Evolutionary conservation across 1,139 yeast species (phyloP).

Genomic region (Scheffersomyces titani): DNA sequence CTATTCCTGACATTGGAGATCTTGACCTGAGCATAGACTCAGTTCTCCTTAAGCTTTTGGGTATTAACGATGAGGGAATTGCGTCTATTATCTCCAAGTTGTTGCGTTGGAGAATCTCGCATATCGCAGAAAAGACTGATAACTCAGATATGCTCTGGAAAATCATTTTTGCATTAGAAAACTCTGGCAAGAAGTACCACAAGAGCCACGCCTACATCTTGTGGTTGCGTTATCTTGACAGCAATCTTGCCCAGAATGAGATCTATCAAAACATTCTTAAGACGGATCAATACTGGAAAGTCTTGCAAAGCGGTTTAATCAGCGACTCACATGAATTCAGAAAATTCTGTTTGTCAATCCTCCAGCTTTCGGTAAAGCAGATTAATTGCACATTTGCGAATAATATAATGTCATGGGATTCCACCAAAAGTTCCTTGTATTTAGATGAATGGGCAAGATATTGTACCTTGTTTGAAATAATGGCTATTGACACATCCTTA

Average conservation of each 20-base stretch:
- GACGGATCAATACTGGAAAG: conserved; percentile 53
- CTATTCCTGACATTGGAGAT: conserved; percentile 3
- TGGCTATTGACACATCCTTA: conserved; percentile 82
- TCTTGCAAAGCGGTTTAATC: conserved; percentile 57
- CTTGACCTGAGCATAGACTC: conserved; percentile 18
- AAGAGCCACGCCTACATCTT: conserved; percentile 49
- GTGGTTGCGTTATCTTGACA: conserved; percentile 54
- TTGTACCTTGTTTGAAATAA: conserved; percentile 73
- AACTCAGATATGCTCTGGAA: conserved; percentile 43
- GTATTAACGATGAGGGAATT: conserved; percentile 32
- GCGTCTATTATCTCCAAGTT: conserved; percentile 36
- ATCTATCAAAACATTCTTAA: conserved; percentile 36
- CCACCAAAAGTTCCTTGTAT: conserved; percentile 23
- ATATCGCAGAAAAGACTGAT: conserved; percentile 23
- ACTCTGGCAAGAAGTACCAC: conserved; percentile 29
- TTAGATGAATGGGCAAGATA: conserved; percentile 70
- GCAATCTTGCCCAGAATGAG: conserved; percentile 15
- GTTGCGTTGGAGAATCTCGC: conserved; percentile 51
- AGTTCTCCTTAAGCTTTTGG: conserved; percentile 31
- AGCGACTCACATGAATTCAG: conserved; percentile 67
- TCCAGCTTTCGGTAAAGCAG: conserved; percentile 60
- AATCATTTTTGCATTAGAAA: conserved; percentile 37
- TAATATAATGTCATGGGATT: conserved; percentile 51
- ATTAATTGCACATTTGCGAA: conserved; percentile 41
- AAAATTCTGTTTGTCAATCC: conserved; percentile 68